These are phyloP conservation scores for Xylaria sp. DNA, from an alignment of 2,329 filamentous ascomycete species.

Conservation along the genomic window DNA sequence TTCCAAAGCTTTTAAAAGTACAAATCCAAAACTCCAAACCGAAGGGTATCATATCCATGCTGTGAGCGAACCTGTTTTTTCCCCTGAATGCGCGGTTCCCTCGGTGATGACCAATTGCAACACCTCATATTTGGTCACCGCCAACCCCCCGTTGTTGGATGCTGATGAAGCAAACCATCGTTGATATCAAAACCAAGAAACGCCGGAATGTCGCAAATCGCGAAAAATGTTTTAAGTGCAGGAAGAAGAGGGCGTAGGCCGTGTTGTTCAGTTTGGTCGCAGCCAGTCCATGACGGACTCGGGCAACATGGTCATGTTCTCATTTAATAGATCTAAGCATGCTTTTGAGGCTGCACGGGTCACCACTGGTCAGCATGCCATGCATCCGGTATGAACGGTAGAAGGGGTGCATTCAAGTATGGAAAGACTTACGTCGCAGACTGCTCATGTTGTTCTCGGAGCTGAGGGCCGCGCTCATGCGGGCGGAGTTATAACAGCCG, in stretches of 20 bases:
- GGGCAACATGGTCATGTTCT: slow-evolving; percentile 30
- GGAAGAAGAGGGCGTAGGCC: background rate
- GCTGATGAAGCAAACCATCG: background rate
- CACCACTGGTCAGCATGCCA: background rate
- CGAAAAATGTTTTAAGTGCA: background rate
- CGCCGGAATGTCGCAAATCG: slow-evolving; percentile 1
- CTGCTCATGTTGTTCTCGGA: slow-evolving; percentile 37
- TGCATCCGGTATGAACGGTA: background rate
- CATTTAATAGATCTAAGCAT: slow-evolving; percentile 32
- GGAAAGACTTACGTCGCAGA: slow-evolving; percentile 40
- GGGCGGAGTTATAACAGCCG: slow-evolving; percentile 45
- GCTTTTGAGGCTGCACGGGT: slow-evolving; percentile 29
- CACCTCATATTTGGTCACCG: slow-evolving; percentile 1
- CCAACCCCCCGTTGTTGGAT: background rate
- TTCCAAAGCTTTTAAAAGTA: background rate
- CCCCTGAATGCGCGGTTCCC: background rate
- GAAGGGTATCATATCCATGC: slow-evolving; percentile 29
- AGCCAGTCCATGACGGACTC: slow-evolving; percentile 22
- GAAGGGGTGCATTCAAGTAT: background rate
- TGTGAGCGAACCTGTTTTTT: slow-evolving; percentile 14
- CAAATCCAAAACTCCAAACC: slow-evolving; percentile 22
- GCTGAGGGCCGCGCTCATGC: slow-evolving; percentile 43
- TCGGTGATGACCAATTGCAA: background rate
- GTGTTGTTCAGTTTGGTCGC: slow-evolving; percentile 9
- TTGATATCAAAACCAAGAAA: background rate